Evolutionary conservation across 192 early-diverging fungal genomes (phyloP), one percentile per base, ranked within the genome.

Genomic region (Radiomyces spectabilis): DNA sequence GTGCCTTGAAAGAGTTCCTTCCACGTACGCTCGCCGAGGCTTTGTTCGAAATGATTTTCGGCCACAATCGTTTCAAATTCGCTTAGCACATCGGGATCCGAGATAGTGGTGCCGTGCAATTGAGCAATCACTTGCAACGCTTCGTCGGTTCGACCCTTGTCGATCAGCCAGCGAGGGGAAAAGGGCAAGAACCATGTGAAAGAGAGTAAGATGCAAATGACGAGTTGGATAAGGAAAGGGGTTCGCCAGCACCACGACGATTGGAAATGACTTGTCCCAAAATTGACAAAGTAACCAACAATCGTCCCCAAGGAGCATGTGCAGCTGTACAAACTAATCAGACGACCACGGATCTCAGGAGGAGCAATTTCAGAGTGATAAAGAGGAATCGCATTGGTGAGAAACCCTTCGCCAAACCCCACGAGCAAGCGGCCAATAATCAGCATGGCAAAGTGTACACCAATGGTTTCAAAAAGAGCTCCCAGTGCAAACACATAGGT

Each of bases 131-230:
- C 85, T 13, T 44, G 15, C 13, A 76, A 75, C 2, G 86, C 86
- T 57, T 94, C 84, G n/a, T 89, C 88, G 2, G 65, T 40, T 21
- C 79, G 77, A 29, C 72, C 82, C 24, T 83, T 51, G 57, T 80
- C 76, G 22, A 92, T 69, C 41, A 94, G 74, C 91, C 92, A 94
- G 52, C 92, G 89, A 3, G 92, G 89, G 1, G 87, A 88, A 57
- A 76, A 86, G 8, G 92, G 93, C 69, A 96, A 81, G 48, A 87
- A 73, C 10, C 72, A 48, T 56, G 84, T 84, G 32, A 79, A 59
- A 13, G 73, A 4, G 15, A 87, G 57, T 12, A 94, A 66, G n/a
- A 80, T 15, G 30, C 84, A 85, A 4, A 90, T 82, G 15, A 91
- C 69, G 12, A 86, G 55, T 64, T 98, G 94, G 48, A 96, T 69